Base-by-base conservation (phyloP, 805 yeast genomes). In the Barnettozyma pratensis region DNA sequence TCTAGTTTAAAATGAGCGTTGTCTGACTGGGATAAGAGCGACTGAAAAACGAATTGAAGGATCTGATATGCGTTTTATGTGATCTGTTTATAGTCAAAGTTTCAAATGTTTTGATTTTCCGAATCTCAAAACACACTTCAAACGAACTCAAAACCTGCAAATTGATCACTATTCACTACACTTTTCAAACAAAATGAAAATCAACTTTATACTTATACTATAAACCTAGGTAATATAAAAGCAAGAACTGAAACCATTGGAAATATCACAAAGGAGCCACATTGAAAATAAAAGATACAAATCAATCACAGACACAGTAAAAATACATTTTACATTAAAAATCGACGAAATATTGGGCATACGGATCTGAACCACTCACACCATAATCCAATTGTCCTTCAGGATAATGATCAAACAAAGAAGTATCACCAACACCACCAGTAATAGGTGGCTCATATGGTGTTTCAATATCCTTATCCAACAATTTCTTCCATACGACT, bases 391-490 rank as follows among this genome's bases (percentile, higher is more conserved):
- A 70, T 52, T 85, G 89, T 52, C 83, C 94, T 62, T 88, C 96
- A 0, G 94, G 92, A 61, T 87, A 87, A 37, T 80, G 71, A 60
- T 88, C 96, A 56, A 83, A 86, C 62, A 85, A 81, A 7, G 96
- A 85, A 2, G 95, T 79, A 63, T 91, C 97, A 52, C 97, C 97
- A 30, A 85, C 91, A n/a, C 96, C 96, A 27, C 86, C 80, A 44
- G 91, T 86, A 55, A 91, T 88, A 26, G 96, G 96, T 7, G 97
- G 97, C 66, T 91, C 97, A 64, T 91, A 91, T 2, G 97, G 97
- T 4, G 97, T 91, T 62, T 91, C 97, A 47, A 91, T 91, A 58
- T 87, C 90, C 61, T 90, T 85, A 41, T 85, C 79, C 46, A 88
- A 69, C 51, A 91, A 74, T 64, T 86, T 85, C 48, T 89, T 96